Evolutionary conservation across 2,329 filamentous ascomycete genomes (phyloP), one percentile per base, ranked within the genome.

Genomic region (Trichoderma hamatum): DNA sequence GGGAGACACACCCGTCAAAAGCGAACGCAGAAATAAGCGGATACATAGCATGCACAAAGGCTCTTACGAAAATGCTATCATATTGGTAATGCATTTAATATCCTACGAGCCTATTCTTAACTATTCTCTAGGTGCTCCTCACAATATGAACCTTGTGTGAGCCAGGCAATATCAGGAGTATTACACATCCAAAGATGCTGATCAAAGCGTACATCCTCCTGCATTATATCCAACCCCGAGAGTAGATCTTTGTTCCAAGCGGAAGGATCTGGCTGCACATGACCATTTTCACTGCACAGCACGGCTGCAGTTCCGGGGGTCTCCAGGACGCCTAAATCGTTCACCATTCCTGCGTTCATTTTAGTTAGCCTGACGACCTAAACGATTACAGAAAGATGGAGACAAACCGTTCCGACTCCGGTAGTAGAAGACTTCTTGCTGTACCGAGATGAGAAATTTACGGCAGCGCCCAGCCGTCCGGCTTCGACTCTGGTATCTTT

Each of bases 401-500:
- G 5, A 30, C 51, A 30, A 10, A 54, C 51, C 51, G 14, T 54
- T 60, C 5, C 30, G 58, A 30, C 16, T 60, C 21, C 58, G 58
- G 16, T 60, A 60, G 58, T 43, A 24, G 24, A 46, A 43, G 16
- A 60, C 58, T 30, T 60, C 58, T 60, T 46, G 58, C 34, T 46
- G 21, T 9, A 60, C 58, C 14, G 58, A 46, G 16, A 60, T 43
- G 9, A 60, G 58, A 60, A 60, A 60, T 9, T 60, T 60, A 34
- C 58, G 58, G 58, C 58, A 60, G 5, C 58, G 58, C 30, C 58
- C 58, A 34, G 58, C 58, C 58, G 58, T 19, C 7, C 58, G 58
- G 24, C 58, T 60, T 10, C 36, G 58, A 19, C 58, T 60, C 58
- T 46, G 58, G 19, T 60, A 60, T 3, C 16, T 16, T 28, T n/a